Base-by-base conservation (phyloP, 306 rosid species). In the Trifolium fragiferum region DNA sequence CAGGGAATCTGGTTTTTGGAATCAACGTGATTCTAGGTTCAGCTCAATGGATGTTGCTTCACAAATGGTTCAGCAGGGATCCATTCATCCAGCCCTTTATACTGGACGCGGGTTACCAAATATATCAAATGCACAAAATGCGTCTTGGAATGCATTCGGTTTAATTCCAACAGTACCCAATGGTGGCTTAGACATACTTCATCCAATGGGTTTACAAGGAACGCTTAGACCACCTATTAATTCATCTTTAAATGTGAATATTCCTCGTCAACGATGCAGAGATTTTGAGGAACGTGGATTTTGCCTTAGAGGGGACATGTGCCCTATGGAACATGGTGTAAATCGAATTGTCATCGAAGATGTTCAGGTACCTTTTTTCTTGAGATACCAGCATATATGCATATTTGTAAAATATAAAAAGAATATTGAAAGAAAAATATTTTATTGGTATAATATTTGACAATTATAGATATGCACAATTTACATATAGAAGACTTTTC, bases 231-330 rank as follows among this genome's bases (percentile, higher is more conserved):
- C 88, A 68, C 90, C 97, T 54, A 89, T 95, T 64, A 92, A 84
- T 81, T 83, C 96, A 76, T 79, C 98, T 44, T 79, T 95, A 77
- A 95, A 80, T 81, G 85, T 87, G 75, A 92, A 88, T 47, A 85
- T 95, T 62, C 89, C 93, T 76, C 97, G 82, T 49, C 99, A 87
- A 78, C 77, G 99, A 79, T 95, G 99, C 79, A 89, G 99, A 89
- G 99, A 95, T 78, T 95, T 95, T 82, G 99, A 95, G 96, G 99
- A 95, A 84, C 98, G 97, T 63, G 99, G 99, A 53, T 95, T 89
- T 84, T 95, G 99, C 83, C 87, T 95, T 21, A 89, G 99, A 89
- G 99, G 99, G 78, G 99, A 95, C 84, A 92, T 95, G 92, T 95
- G 99, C 64, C 99, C 98, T 18, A 95, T 95, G 99, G 99, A 95